Evolutionary conservation across 164 flowering plant species (phyloP).

Genomic region (Amborella trichopoda): DNA sequence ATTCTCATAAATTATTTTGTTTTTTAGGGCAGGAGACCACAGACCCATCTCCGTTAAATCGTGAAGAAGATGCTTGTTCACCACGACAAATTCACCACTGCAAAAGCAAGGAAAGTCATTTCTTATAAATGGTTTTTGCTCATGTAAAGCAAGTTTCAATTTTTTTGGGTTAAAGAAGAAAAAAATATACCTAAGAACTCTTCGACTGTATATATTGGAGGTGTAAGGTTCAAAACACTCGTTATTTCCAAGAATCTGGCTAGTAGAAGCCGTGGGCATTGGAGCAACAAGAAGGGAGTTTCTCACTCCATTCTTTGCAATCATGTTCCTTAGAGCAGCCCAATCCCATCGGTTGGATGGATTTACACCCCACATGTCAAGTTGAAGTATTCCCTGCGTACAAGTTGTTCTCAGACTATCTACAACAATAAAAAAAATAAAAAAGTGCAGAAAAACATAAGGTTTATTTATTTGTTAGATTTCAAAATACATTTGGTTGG

Average conservation of each 20-base stretch:
- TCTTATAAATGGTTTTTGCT: background rate
- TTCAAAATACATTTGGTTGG: background rate
- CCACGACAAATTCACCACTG: slow-evolving; percentile 98
- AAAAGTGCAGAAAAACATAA: background rate
- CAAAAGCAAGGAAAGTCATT: background rate
- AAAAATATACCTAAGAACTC: slow-evolving; percentile 69
- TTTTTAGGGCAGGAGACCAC: slow-evolving; percentile 86
- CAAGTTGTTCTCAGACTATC: slow-evolving; percentile 4
- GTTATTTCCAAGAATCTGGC: slow-evolving; percentile 97
- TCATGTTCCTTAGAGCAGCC: slow-evolving; percentile 53
- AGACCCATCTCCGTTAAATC: slow-evolving; percentile 96
- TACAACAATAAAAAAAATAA: background rate
- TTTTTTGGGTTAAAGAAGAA: slow-evolving; percentile 1
- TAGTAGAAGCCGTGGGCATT: slow-evolving; percentile 99
- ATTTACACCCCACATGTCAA: slow-evolving; percentile 85
- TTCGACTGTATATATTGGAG: slow-evolving; percentile 87
- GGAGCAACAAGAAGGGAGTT: slow-evolving; percentile 94
- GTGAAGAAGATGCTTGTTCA: slow-evolving; percentile 95
- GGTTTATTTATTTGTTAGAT: background rate
- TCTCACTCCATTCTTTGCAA: slow-evolving; percentile 61
- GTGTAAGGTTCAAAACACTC: slow-evolving; percentile 99
- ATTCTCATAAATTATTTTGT: slow-evolving; percentile 65
- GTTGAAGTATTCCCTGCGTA: slow-evolving; percentile 83
- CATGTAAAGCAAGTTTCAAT: background rate
- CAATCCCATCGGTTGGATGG: slow-evolving; percentile 89